Evolutionary conservation across 371 early-diverging fungal genomes (phyloP).

Genomic region (Apophysomyces elegans): DNA sequence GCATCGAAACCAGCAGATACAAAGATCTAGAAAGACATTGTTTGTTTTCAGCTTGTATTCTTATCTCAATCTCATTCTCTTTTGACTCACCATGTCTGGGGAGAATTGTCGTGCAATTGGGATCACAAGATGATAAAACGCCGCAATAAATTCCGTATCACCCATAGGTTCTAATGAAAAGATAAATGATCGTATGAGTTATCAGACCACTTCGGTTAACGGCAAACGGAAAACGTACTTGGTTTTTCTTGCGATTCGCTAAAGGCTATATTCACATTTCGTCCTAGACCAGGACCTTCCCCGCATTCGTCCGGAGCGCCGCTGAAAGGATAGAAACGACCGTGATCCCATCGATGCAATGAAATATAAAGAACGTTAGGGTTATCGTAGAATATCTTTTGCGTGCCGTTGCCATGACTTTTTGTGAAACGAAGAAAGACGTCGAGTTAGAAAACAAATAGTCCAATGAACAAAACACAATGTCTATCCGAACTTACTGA

Average conservation of each 20-base stretch:
- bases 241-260: conserved; percentile 50
- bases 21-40: conserved; percentile 34
- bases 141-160: conserved; percentile 67
- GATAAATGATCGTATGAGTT: background rate
- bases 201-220: background rate
- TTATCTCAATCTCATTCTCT: background rate
- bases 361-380: conserved; percentile 69
- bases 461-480: background rate
- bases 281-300: conserved; percentile 55
- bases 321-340: conserved; percentile 64
- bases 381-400: conserved; percentile 66
- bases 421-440: background rate
- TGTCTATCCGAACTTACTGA: conserved; percentile 49
- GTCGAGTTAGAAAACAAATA: background rate
- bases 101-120: conserved; percentile 65
- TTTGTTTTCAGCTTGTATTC: background rate
- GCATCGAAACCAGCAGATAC: conserved; percentile 76
- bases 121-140: conserved; percentile 63
- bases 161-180: conserved; percentile 57
- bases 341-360: conserved; percentile 68
- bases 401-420: conserved; percentile 71
- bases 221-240: conserved; percentile 32
- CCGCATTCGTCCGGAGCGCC: conserved; percentile 64
- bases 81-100: conserved; percentile 60
- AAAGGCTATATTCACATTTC: conserved; percentile 67